Base-by-base conservation (phyloP, 2,329 filamentous ascomycete species). In the Xylariaceae sp. region DNA sequence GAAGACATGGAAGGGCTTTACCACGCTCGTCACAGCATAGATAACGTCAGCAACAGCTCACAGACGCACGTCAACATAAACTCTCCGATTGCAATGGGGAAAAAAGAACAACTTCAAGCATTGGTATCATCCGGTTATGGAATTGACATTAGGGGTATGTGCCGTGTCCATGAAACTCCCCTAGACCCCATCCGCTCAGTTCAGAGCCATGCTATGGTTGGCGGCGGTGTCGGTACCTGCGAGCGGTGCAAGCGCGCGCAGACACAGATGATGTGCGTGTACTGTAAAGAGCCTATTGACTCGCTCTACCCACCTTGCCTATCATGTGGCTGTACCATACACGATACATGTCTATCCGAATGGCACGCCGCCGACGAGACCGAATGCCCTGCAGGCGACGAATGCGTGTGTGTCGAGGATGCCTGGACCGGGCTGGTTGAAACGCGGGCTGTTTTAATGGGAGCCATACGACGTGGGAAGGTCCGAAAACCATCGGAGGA, bases 81-180 rank as follows among this genome's bases (percentile, higher is more conserved):
- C 7, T 75, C 75, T 2, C 72, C 75, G 6, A 77, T 82, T 5
- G 66, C 74, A n/a, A 71, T 82, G 52, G 75, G 76, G 23, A 80
- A 77, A 57, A 77, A 73, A 55, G 74, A 79, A 32, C 69, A 76
- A 39, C 65, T 78, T 7, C 68, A 74, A 22, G 67, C 71, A 2
- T 59, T 79, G n/a, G 59, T 76, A 20, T 61, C 72, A 7, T 77
- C 76, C 0, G 74, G 71, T 2, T 76, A 76, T 16, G 80, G 80
- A 3, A 71, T 85, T 7, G 80, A 84, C 54, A 74, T 83, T 2
- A 80, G 76, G 0, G 82, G 81, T 29, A 72, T 83, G 40, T 85
- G 82, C 55, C 76, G 76, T 42, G 68, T 78, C 17, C 81, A 84
- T 57, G 81, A 84, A 55, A 76, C 70, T 11, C 80, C 82, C 49